These are phyloP conservation scores for Leptodontidium sp. DNA, from an alignment of 2,329 filamentous ascomycete species.

Conservation along the genomic window DNA sequence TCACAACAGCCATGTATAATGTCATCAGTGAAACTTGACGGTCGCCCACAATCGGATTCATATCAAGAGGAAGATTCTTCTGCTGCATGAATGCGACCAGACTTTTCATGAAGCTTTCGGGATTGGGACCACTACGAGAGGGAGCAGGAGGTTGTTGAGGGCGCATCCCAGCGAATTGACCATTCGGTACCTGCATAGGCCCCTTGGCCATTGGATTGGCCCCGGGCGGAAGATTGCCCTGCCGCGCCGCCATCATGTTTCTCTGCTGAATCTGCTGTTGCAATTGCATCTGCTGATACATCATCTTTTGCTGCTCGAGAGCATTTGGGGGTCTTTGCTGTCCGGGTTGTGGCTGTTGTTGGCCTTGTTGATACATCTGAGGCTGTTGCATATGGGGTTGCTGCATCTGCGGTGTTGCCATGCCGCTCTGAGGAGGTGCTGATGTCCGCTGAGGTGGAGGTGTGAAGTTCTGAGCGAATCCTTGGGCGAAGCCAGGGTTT, in stretches of 20 bases:
- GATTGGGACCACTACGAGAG: conserved; percentile 55
- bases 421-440: conserved; percentile 64
- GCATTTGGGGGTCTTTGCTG: conserved; percentile 54
- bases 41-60: conserved; percentile 76
- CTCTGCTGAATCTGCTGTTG: conserved; percentile 74
- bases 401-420: conserved; percentile 56
- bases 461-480: conserved; percentile 66
- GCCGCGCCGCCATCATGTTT: conserved; percentile 45
- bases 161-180: conserved; percentile 62
- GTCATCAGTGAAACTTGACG: conserved; percentile 77
- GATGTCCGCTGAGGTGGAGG: conserved; percentile 61
- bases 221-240: conserved; percentile 54
- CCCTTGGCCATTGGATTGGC: conserved; percentile 44
- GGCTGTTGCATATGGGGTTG: conserved; percentile 50
- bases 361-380: conserved; percentile 38
- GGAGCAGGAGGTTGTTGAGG: conserved; percentile 58
- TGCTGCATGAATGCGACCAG: conserved; percentile 79
- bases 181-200: conserved; percentile 64
- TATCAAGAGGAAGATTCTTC: conserved; percentile 76
- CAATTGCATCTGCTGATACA: conserved; percentile 86
- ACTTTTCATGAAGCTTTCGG: conserved; percentile 56
- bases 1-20: conserved; percentile 80
- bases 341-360: conserved; percentile 45
- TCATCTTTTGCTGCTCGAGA: conserved; percentile 75
- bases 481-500: conserved; percentile 62